Evolutionary conservation across 305 asterid genomes (phyloP).

Genomic region (Plantago coronopus): DNA sequence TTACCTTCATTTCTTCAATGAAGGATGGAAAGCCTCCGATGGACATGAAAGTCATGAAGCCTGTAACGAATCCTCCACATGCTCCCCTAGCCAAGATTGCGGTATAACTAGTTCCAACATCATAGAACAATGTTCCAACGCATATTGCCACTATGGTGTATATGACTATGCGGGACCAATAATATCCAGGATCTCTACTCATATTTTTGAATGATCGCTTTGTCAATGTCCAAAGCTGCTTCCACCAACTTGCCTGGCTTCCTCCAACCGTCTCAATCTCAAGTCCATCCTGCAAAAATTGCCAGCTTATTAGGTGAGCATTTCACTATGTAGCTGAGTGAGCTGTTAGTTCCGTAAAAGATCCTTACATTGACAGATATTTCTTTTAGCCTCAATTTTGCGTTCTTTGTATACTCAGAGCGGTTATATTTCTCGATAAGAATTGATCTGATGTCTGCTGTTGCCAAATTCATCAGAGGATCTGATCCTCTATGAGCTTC

Average conservation of each 20-base stretch:
- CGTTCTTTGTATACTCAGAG: conserved; percentile 53
- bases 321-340: neutral
- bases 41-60: conserved; percentile 93
- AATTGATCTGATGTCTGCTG: conserved; percentile 64
- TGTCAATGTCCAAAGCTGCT: conserved; percentile 67
- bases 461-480: conserved; percentile 63
- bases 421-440: conserved; percentile 62
- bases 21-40: conserved; percentile 94
- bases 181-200: conserved; percentile 76
- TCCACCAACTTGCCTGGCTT: conserved; percentile 91
- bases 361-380: conserved; percentile 51
- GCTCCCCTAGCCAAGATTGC: conserved; percentile 89
- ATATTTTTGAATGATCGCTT: conserved; percentile 69
- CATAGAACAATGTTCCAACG: conserved; percentile 78
- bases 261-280: conserved; percentile 55
- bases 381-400: conserved; percentile 45
- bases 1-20: conserved; percentile 81
- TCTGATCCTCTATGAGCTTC: conserved; percentile 48
- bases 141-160: conserved; percentile 59
- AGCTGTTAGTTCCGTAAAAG: neutral
- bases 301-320: neutral
- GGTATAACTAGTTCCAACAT: conserved; percentile 76
- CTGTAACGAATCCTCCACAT: conserved; percentile 86
- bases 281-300: conserved; percentile 51
- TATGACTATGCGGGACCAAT: conserved; percentile 77